Conservation (phyloP, 306 rosid genomes). For the Fragaria vesca region DNA sequence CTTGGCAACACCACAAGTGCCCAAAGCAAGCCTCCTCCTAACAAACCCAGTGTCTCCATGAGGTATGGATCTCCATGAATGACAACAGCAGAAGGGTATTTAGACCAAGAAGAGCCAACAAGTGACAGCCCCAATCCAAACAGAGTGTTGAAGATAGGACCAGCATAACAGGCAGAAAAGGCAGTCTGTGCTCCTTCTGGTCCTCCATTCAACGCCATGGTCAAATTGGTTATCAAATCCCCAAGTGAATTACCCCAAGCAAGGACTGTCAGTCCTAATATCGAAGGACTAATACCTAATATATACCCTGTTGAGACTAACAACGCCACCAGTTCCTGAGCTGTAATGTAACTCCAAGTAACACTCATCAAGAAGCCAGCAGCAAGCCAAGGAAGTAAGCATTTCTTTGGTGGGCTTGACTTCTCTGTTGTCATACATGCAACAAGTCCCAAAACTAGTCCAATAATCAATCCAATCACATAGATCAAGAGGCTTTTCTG, state of each 20-base stretch:
- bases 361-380: conserved; percentile 75
- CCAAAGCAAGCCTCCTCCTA: conserved; percentile 70
- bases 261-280: conserved; percentile 68
- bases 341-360: conserved; percentile 67
- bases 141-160: conserved; percentile 71
- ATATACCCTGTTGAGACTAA: conserved; percentile 62
- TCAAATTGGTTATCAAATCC: conserved; percentile 68
- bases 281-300: conserved; percentile 68
- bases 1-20: conserved; percentile 65
- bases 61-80: conserved; percentile 47
- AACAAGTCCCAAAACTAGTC: conserved; percentile 48
- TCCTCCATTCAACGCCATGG: conserved; percentile 84
- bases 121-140: conserved; percentile 79
- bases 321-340: conserved; percentile 66
- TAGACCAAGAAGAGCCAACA: conserved; percentile 49
- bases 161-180: conserved; percentile 78
- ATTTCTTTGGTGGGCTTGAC: conserved; percentile 54
- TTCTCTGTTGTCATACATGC: conserved; percentile 49
- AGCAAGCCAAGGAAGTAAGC: conserved; percentile 57
- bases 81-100: conserved; percentile 41
- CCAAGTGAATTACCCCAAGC: conserved; percentile 94
- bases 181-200: conserved; percentile 71
- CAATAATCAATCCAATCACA: conserved; percentile 37
- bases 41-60: conserved; percentile 45
- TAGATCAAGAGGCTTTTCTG: conserved; percentile 27